phyloP scores from a whole-genome alignment of 1,284 basidiomycete genomes.

The Puccinia sorghi region DNA sequence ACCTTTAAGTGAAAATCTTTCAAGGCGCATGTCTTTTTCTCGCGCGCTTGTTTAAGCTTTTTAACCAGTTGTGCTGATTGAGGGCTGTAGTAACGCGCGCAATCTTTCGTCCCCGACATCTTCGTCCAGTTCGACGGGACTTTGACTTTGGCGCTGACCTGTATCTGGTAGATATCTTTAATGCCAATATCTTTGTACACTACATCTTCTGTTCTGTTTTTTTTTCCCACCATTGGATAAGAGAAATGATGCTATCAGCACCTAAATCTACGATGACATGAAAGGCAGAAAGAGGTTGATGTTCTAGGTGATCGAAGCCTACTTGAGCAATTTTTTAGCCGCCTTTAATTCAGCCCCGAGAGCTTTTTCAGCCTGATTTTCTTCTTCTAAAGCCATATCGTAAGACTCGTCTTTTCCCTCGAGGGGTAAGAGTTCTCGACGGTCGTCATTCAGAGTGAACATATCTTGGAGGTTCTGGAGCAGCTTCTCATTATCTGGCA shows the following conservation, averaged over 20 bases:
- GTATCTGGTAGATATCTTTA: conserved; percentile 78
- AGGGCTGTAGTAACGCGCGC: conserved; percentile 70
- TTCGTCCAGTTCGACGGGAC: conserved; percentile 83
- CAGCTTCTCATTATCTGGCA: conserved; percentile 68
- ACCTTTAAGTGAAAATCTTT: conserved; percentile 79
- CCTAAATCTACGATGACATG: neutral
- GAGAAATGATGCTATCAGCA: neutral
- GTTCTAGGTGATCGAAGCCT: neutral
- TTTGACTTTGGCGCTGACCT: conserved; percentile 67
- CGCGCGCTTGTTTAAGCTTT: conserved; percentile 83
- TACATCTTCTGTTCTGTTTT: conserved; percentile 51
- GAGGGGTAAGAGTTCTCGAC: conserved; percentile 31
- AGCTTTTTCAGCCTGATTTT: conserved; percentile 39
- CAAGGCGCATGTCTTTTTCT: conserved; percentile 75
- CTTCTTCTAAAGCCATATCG: conserved; percentile 47
- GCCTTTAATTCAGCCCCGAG: conserved; percentile 40
- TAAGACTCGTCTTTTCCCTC: conserved; percentile 49
- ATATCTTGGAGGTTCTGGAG: conserved; percentile 71
- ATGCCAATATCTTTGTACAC: conserved; percentile 54
- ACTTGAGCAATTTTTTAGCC: conserved; percentile 49
- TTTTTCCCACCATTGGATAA: neutral
- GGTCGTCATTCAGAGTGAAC: conserved; percentile 58
- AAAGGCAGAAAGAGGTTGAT: neutral
- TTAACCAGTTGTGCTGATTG: conserved; percentile 72
- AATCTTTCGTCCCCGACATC: conserved; percentile 73